These are phyloP conservation scores for Pelargonium nanum DNA, from an alignment of 345 rosid species.

Conservation along the genomic window DNA sequence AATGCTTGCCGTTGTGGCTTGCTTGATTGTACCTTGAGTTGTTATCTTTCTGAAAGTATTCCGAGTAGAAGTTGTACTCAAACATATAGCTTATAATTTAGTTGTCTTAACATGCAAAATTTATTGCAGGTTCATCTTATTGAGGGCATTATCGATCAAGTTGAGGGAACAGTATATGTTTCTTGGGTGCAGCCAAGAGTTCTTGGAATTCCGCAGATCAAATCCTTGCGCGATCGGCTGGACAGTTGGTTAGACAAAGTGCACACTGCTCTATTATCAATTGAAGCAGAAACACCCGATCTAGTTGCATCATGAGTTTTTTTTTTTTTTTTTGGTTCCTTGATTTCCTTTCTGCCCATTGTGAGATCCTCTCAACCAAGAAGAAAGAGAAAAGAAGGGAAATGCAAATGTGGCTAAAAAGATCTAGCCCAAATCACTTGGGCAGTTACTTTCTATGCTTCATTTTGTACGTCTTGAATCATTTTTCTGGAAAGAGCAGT, in stretches of 20 bases:
- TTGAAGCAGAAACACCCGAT: conserved; percentile 98
- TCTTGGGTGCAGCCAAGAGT: conserved; percentile 99
- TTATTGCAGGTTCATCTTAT: conserved; percentile 80
- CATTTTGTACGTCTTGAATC: background rate
- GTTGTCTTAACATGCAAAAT: background rate
- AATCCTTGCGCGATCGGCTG: conserved; percentile 74
- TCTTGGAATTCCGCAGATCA: conserved; percentile 85
- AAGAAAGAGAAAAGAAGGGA: background rate
- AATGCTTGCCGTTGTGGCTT: too few species aligned
- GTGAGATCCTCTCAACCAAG: background rate
- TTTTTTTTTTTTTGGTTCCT: background rate
- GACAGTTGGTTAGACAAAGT: conserved; percentile 84
- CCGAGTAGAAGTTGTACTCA: background rate
- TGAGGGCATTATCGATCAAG: conserved; percentile 96
- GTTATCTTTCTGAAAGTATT: too few species aligned
- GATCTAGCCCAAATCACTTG: background rate
- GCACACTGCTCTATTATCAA: conserved; percentile 60
- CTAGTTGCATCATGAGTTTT: conserved; percentile 60
- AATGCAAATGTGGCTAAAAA: background rate
- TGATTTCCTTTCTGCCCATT: background rate
- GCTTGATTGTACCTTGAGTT: background rate
- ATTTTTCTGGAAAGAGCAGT: background rate
- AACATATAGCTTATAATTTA: background rate
- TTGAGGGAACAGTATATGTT: conserved; percentile 79
- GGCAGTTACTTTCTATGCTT: background rate